Conservation (phyloP, 2,329 filamentous ascomycete species). For the Penicillium olsonii region DNA sequence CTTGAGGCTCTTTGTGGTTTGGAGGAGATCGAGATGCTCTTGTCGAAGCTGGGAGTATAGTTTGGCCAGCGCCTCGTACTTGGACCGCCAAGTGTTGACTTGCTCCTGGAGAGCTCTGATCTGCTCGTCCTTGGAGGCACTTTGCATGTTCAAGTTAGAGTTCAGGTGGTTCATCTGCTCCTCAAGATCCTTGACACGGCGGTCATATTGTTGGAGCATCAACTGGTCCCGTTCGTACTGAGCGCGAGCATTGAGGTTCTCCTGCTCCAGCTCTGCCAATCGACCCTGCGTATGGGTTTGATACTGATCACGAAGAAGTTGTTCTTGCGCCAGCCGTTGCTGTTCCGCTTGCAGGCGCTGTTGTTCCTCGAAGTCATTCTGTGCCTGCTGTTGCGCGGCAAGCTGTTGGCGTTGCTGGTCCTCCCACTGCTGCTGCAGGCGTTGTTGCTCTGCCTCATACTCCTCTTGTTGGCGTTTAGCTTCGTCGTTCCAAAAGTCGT, state of each 20-base stretch:
- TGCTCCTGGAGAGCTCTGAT: slow-evolving; percentile 92
- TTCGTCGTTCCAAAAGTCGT: slow-evolving; percentile 97
- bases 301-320: slow-evolving; percentile 82
- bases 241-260: slow-evolving; percentile 89
- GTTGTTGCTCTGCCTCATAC: slow-evolving; percentile 90
- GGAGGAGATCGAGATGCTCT: slow-evolving; percentile 90
- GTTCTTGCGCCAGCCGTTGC: slow-evolving; percentile 86
- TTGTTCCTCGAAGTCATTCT: slow-evolving; percentile 95
- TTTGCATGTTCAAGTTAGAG: slow-evolving; percentile 80
- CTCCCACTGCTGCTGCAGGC: slow-evolving; percentile 84
- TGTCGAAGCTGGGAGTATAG: slow-evolving; percentile 94
- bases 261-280: slow-evolving; percentile 91
- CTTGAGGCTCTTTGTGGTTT: slow-evolving; percentile 95
- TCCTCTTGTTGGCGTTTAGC: slow-evolving; percentile 88
- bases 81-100: slow-evolving; percentile 94
- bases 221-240: slow-evolving; percentile 98
- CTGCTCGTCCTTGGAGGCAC: slow-evolving; percentile 88
- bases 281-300: slow-evolving; percentile 93
- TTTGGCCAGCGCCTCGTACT: slow-evolving; percentile 95
- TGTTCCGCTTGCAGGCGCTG: slow-evolving; percentile 85
- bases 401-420: slow-evolving; percentile 79
- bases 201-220: slow-evolving; percentile 95
- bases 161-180: slow-evolving; percentile 81
- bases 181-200: slow-evolving; percentile 89
- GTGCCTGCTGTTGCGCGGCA: slow-evolving; percentile 78